Percentiles rank a stretch among this genome's conserved stretches.
phyloP scores from a whole-genome alignment of 345 rosid genomes.

The Raphanus sativus region DNA sequence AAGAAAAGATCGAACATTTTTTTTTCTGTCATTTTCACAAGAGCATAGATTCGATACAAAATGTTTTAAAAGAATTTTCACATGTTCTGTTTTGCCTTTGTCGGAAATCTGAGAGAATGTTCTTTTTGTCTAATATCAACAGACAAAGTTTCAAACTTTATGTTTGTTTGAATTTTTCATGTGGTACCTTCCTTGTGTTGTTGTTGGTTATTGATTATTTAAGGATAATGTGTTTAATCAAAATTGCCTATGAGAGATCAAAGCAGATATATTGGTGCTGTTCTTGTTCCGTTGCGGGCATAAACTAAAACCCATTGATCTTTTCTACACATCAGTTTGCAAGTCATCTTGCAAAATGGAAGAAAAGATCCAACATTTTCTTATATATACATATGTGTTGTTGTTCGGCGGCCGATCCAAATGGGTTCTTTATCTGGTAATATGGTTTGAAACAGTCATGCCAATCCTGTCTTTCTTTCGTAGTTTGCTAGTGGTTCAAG shows the following conservation, averaged over 20 bases:
- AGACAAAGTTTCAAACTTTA: not conserved
- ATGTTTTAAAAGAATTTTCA: not conserved
- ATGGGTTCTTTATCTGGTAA: not conserved
- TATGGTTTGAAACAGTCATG: not conserved
- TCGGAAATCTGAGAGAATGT: constrained; percentile 14
- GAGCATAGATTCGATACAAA: not conserved
- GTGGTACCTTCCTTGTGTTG: not conserved
- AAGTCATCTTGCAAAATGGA: not conserved
- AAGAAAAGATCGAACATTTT: constrained; percentile 28
- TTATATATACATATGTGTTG: too few relatives aligned
- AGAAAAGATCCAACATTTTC: not conserved
- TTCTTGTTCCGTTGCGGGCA: not conserved
- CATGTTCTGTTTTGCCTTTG: not conserved
- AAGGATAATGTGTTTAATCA: not conserved
- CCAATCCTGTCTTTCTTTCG: too few relatives aligned
- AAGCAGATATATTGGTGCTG: not conserved
- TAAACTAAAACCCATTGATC: not conserved
- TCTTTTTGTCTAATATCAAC: not conserved
- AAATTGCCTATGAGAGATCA: not conserved
- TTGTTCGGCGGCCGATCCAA: not conserved
- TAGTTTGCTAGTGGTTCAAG: not conserved
- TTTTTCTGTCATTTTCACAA: not conserved
- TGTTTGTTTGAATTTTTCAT: not conserved
- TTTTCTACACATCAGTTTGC: too few relatives aligned
- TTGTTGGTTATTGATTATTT: too few relatives aligned